These are phyloP conservation scores for Colletotrichum orchidophilum DNA, from an alignment of 2,329 filamentous ascomycete species.

Conservation along the genomic window DNA sequence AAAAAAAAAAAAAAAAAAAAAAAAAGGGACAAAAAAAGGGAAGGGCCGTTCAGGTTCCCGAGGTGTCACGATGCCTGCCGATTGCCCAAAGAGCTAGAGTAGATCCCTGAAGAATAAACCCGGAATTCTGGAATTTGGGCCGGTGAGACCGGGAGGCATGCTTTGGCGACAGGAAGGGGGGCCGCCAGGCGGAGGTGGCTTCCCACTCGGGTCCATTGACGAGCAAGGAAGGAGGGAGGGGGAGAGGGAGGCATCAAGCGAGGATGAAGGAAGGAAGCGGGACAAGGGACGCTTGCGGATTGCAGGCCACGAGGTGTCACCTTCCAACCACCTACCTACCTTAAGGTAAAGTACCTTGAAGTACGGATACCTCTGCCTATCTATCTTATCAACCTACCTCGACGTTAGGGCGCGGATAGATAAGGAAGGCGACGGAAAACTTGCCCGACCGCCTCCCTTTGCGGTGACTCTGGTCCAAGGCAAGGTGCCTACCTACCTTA, in stretches of 20 bases:
- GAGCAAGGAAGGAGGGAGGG: slow-evolving; percentile 18
- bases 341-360: too few species aligned
- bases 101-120: slow-evolving; percentile 25
- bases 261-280: not conserved
- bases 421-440: not conserved
- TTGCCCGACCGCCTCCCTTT: not conserved
- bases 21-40: too few species aligned
- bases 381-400: not conserved
- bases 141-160: not conserved
- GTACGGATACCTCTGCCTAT: too few species aligned
- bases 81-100: slow-evolving; percentile 1
- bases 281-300: not conserved
- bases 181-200: slow-evolving; percentile 10
- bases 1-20: not conserved
- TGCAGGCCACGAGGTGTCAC: not conserved
- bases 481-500: too few species aligned
- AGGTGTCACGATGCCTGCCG: not conserved
- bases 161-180: not conserved
- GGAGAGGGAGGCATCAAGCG: not conserved
- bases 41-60: slow-evolving; percentile 25
- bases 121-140: slow-evolving; percentile 28
- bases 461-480: not conserved
- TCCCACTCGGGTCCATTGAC: slow-evolving; percentile 23
- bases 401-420: not conserved
- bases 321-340: not conserved